These are phyloP conservation scores for Rhizopus sp. DNA, from an alignment of 371 early-diverging fungal species.

Conservation along the genomic window DNA sequence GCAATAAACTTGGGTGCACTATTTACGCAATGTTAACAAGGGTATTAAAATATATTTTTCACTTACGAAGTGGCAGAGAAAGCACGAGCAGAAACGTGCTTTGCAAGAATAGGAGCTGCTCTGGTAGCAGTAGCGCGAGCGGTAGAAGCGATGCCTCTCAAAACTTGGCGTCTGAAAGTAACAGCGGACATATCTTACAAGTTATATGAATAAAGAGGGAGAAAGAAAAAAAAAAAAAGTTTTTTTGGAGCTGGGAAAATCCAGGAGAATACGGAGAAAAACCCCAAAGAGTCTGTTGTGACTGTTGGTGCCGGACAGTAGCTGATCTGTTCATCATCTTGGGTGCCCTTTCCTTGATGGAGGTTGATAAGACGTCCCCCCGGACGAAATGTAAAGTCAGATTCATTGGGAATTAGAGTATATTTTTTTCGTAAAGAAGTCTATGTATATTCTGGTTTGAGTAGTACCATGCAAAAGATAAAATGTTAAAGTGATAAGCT, in stretches of 20 bases:
- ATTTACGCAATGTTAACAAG: not conserved
- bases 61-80: slow-evolving; percentile 42
- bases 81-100: slow-evolving; percentile 33
- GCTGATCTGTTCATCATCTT: too few species aligned
- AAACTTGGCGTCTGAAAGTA: slow-evolving; percentile 50
- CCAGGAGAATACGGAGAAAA: slow-evolving; percentile 34
- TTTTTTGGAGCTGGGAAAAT: slow-evolving; percentile 25
- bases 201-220: slow-evolving; percentile 8
- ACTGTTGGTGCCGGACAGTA: too few species aligned
- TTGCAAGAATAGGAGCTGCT: slow-evolving; percentile 41
- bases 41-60: slow-evolving; percentile 1
- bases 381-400: too few species aligned
- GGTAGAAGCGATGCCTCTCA: slow-evolving; percentile 43
- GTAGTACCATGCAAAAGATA: too few species aligned
- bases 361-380: too few species aligned
- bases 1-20: slow-evolving; percentile 50
- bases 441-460: too few species aligned
- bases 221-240: slow-evolving; percentile 13
- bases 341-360: too few species aligned
- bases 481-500: too few species aligned
- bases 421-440: too few species aligned
- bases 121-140: slow-evolving; percentile 41
- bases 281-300: too few species aligned
- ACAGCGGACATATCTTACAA: slow-evolving; percentile 30
- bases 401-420: too few species aligned